These are phyloP conservation scores for Yarrowia divulgata DNA, from an alignment of 805 yeast genomes.

Conservation along the genomic window DNA sequence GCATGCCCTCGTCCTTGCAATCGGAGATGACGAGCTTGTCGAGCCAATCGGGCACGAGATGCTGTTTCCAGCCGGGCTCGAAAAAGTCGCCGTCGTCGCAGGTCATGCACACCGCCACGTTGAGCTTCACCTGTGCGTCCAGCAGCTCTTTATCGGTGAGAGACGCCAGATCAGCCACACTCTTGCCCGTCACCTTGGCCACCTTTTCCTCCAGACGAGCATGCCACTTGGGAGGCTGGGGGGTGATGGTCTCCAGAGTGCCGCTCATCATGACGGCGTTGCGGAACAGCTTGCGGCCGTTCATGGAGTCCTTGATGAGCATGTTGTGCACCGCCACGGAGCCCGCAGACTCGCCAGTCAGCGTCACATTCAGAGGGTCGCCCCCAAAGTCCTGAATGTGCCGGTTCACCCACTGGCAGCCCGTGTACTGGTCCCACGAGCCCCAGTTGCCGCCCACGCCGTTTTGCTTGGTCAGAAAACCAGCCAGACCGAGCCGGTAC, in stretches of 20 bases:
- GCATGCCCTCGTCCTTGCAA: slow-evolving; percentile 35
- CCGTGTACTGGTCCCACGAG: slow-evolving; percentile 58
- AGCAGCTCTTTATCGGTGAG: slow-evolving; percentile 6
- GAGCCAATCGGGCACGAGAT: slow-evolving; percentile 31
- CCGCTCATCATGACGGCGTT: slow-evolving; percentile 37
- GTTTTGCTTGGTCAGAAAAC: slow-evolving; percentile 54
- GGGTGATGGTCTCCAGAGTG: slow-evolving; percentile 31
- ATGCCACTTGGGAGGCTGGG: slow-evolving; percentile 38
- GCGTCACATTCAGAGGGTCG: slow-evolving; percentile 54
- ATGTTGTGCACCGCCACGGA: slow-evolving; percentile 34
- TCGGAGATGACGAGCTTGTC: slow-evolving; percentile 28
- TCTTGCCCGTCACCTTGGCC: slow-evolving; percentile 6
- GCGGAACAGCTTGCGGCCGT: slow-evolving; percentile 31
- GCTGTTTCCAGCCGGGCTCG: slow-evolving; percentile 34
- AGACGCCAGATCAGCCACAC: background rate
- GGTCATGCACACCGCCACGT: slow-evolving; percentile 29
- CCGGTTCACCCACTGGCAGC: slow-evolving; percentile 56
- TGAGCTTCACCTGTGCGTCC: slow-evolving; percentile 23
- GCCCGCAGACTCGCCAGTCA: slow-evolving; percentile 60
- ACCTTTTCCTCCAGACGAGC: slow-evolving; percentile 7
- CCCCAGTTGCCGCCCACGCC: slow-evolving; percentile 53
- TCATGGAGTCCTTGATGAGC: slow-evolving; percentile 38
- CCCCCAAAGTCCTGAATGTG: slow-evolving; percentile 59
- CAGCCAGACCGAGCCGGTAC: slow-evolving; percentile 52
- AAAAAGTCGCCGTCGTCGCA: slow-evolving; percentile 38